These are phyloP conservation scores for Kwoniella newhampshirensis DNA, from an alignment of 768 basidiomycete genomes.

Conservation along the genomic window DNA sequence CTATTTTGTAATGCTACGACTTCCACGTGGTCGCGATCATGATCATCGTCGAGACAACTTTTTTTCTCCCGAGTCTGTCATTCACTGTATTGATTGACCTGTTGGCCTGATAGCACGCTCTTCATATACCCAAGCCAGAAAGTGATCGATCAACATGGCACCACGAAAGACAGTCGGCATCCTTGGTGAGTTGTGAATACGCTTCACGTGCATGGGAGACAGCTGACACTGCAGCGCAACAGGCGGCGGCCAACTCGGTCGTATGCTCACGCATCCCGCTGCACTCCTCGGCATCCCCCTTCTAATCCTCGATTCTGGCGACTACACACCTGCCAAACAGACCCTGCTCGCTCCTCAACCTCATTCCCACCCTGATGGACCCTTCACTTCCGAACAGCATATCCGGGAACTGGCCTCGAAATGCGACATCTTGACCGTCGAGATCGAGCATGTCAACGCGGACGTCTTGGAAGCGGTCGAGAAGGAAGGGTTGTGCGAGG, in stretches of 20 bases:
- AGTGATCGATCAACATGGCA: constrained; percentile 28
- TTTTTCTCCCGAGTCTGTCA: too few species aligned
- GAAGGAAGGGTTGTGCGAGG: constrained; percentile 55
- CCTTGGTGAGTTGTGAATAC: constrained; percentile 38
- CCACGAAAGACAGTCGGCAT: constrained; percentile 52
- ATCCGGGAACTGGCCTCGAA: constrained; percentile 75
- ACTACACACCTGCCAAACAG: constrained; percentile 85
- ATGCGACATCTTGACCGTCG: constrained; percentile 86
- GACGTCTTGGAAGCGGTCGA: constrained; percentile 62
- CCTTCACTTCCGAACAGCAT: constrained; percentile 74
- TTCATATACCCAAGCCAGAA: background rate
- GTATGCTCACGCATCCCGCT: constrained; percentile 91
- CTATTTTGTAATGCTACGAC: too few species aligned
- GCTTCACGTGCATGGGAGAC: background rate
- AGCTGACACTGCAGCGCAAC: background rate
- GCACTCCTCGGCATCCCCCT: constrained; percentile 80
- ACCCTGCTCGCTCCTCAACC: constrained; percentile 60
- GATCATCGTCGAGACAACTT: too few species aligned
- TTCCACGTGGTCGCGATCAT: too few species aligned
- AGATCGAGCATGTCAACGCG: constrained; percentile 94
- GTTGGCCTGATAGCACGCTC: too few species aligned
- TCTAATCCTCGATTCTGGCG: constrained; percentile 78
- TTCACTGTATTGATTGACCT: too few species aligned
- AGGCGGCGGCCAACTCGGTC: constrained; percentile 97
- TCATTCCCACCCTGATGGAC: constrained; percentile 73